Evolutionary conservation across 2,329 filamentous ascomycete genomes (phyloP).

Genomic region (Rhytidhysteron rufulum): DNA sequence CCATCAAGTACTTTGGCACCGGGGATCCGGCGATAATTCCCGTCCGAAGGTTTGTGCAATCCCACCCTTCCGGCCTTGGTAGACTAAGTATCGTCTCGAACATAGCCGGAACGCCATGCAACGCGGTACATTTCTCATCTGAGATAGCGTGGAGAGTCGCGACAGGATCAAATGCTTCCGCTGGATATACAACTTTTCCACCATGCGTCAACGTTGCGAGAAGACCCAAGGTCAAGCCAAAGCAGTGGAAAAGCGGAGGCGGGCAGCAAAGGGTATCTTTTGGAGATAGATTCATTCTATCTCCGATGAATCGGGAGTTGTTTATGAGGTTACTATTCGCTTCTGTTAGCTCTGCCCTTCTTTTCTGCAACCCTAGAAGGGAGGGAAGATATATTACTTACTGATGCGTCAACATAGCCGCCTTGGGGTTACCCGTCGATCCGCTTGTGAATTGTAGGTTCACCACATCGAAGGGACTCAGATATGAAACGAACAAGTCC

Average conservation of each 20-base stretch:
- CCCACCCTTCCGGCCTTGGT: slow-evolving; percentile 45
- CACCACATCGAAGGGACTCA: slow-evolving; percentile 31
- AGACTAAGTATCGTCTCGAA: slow-evolving; percentile 62
- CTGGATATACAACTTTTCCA: slow-evolving; percentile 71
- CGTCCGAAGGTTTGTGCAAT: slow-evolving; percentile 53
- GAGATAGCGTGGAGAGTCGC: slow-evolving; percentile 63
- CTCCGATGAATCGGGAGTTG: slow-evolving; percentile 50
- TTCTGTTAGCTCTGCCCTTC: neutral
- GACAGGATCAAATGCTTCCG: slow-evolving; percentile 66
- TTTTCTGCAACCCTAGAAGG: too few species aligned
- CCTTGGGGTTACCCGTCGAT: slow-evolving; percentile 35
- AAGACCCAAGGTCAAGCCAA: slow-evolving; percentile 73
- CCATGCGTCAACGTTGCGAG: slow-evolving; percentile 71
- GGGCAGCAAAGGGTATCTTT: slow-evolving; percentile 74
- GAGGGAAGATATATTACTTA: slow-evolving; percentile 9
- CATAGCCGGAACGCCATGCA: slow-evolving; percentile 83
- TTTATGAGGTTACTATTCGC: slow-evolving; percentile 34
- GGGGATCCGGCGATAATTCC: slow-evolving; percentile 78
- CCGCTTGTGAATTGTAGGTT: slow-evolving; percentile 38
- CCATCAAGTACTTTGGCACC: slow-evolving; percentile 71
- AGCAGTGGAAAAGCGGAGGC: slow-evolving; percentile 82
- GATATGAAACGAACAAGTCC: slow-evolving; percentile 32
- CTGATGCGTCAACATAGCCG: slow-evolving; percentile 38
- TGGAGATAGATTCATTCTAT: slow-evolving; percentile 64
- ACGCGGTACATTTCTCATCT: slow-evolving; percentile 55